Evolutionary conservation across 169 alveolate genomes (phyloP), one percentile per base, ranked within the genome.

Genomic region (Plasmodium sp.): DNA sequence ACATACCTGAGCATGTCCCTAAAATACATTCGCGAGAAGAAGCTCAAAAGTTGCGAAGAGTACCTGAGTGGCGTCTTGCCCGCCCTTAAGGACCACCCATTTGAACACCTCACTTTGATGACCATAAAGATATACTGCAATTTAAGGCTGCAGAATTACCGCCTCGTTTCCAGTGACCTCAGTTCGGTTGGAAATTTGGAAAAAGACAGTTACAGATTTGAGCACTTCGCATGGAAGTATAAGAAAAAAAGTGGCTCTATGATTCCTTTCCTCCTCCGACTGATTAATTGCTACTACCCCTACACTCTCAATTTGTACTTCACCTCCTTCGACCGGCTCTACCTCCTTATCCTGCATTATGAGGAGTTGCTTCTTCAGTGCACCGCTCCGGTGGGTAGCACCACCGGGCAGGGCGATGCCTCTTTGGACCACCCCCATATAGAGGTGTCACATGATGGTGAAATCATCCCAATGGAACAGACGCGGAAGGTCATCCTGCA

Each of bases 41-140:
- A 90, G 36, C 34, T 90, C 7, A 80, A 58, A 80, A 90, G 58
- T 9, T 90, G 94, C 34, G 94, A 80, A 80, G 77, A 36, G 22
- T 90, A 41, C 36, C 18, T 90, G 16, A 58, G 62, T 6, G 91
- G 45, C 7, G 48, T 90, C 79, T 14, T 90, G 80, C 71, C 22
- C 43, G 71, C 67, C 62, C 72, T 90, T 39, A 58, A 54, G 54
- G 71, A 90, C 12, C 92, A 90, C n/a, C 94, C 91, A 54, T 90
- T 90, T 81, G 94, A 90, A 90, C 82, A 79, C 73, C 22, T 90
- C 5, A 36, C 82, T 31, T 90, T 90, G 41, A 79, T 67, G 58
- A 90, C 94, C 3, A 77, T 90, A 51, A 90, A 90, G 31, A 90
- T 90, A n/a, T 90, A 90, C 80, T 90, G 94, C 31, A 90, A 80